Evolutionary conservation across 805 yeast species (phyloP), one percentile per base, ranked within the genome.

Genomic region (Candida berthetii): DNA sequence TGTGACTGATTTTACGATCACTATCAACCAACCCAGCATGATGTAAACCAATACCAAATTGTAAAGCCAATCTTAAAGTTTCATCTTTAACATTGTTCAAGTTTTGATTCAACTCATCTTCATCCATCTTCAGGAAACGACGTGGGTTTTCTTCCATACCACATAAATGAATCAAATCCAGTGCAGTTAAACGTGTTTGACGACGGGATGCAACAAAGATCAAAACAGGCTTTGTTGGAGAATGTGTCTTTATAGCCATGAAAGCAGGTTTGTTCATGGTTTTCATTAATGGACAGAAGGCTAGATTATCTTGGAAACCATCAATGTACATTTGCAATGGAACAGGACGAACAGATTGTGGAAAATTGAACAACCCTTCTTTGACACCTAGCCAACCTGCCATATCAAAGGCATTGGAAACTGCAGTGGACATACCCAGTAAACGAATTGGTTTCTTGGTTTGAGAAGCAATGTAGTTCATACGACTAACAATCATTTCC

Each of bases 201-300:
- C 89, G 87, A 61, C 99, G 74, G 1, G 96, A 87, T 53, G 93
- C 96, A n/a, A 93, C 99, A 64, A 93, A 93, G 0, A 93, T 83
- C 96, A 93, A 87, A 2, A 90, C 95, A 47, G 95, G 98, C 42
- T 79, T 79, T 1, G 87, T 96, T 34, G 74, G 69, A 13, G 70
- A 65, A 2, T 90, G 69, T 65, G 81, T 78, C 20, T 80, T 82
- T 3, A 78, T 65, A 14, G 93, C 73, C 58, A 87, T 89, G 53
- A 87, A 93, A 0, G 95, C 72, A 1, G 84, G 78, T 39, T 71
- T 71, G 53, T 93, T 96, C 32, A 90, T 71, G 43, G 81, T 82
- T 42, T 85, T 87, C 53, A 80, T 73, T 22, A 71, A 60, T 44
- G 81, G 82, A 50, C 71, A 78, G 16, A 85, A 73, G 0, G 96